phyloP scores from a whole-genome alignment of 2,329 filamentous ascomycete species.

The Colletotrichum melonis region DNA sequence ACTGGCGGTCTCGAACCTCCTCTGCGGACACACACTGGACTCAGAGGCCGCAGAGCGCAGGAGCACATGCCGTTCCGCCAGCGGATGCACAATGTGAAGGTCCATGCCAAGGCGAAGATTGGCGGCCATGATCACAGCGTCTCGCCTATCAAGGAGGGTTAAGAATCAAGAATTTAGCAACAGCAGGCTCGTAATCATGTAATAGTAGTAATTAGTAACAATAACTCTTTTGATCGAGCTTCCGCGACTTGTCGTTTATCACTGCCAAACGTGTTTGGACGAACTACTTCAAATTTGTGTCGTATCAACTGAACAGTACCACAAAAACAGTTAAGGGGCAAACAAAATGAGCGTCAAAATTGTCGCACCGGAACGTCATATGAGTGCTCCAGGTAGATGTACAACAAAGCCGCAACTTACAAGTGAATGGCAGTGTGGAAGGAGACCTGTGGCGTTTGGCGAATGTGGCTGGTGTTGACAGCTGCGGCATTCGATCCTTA shows the following conservation, averaged over 20 bases:
- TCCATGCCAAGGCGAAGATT: slow-evolving; percentile 38
- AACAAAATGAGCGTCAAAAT: background rate
- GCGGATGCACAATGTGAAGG: slow-evolving; percentile 43
- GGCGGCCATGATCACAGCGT: background rate
- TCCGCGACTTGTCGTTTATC: background rate
- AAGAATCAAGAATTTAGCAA: background rate
- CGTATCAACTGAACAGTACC: too few species aligned
- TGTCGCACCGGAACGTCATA: too few species aligned
- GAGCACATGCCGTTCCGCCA: slow-evolving; percentile 45
- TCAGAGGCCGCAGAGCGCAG: slow-evolving; percentile 44
- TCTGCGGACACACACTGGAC: slow-evolving; percentile 44
- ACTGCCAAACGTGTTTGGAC: background rate
- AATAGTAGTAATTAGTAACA: background rate
- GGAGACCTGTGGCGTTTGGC: background rate
- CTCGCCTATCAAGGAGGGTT: slow-evolving; percentile 44
- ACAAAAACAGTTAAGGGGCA: too few species aligned
- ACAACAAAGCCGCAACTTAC: too few species aligned
- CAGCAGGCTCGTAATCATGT: background rate
- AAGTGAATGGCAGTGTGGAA: background rate
- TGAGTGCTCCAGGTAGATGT: too few species aligned
- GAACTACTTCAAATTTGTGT: too few species aligned
- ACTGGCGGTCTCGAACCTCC: slow-evolving; percentile 41
- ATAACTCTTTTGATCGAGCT: background rate
- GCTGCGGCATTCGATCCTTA: background rate
- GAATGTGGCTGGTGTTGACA: background rate